These are phyloP conservation scores for Iodosphaeria phyllophila DNA, from an alignment of 2,329 filamentous ascomycete genomes.

Conservation along the genomic window DNA sequence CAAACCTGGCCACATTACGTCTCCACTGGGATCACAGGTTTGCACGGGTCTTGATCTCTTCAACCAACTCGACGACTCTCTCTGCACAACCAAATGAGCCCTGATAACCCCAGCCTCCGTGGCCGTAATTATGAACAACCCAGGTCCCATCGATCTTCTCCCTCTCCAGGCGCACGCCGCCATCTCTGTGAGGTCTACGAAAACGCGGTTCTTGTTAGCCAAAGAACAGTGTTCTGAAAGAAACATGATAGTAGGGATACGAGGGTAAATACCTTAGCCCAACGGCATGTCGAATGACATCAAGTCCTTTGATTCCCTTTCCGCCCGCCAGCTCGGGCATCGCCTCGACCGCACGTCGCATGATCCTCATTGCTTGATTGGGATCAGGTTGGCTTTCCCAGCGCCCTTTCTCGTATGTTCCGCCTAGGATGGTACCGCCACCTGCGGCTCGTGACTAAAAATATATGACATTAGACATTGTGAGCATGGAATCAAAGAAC, in stretches of 20 bases:
- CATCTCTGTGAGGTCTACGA: constrained; percentile 56
- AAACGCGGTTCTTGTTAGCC: no score
- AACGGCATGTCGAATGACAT: constrained; percentile 65
- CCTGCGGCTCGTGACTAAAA: constrained; percentile 51
- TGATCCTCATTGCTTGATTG: constrained; percentile 64
- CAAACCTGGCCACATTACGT: not conserved
- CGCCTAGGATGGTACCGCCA: constrained; percentile 78
- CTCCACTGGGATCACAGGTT: constrained; percentile 5
- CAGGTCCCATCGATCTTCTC: constrained; percentile 43
- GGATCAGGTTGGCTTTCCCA: constrained; percentile 69
- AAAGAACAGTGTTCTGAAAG: no score
- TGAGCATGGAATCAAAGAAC: no score
- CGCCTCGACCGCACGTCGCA: constrained; percentile 52
- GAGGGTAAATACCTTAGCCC: no score
- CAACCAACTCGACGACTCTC: constrained; percentile 45
- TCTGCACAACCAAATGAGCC: constrained; percentile 52
- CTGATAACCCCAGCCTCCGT: constrained; percentile 62
- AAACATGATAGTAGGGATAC: no score
- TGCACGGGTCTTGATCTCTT: constrained; percentile 28
- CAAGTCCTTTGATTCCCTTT: constrained; percentile 52
- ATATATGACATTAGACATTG: no score
- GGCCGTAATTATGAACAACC: constrained; percentile 70
- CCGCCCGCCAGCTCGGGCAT: constrained; percentile 45
- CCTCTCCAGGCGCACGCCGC: constrained; percentile 58
- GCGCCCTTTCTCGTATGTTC: constrained; percentile 60